A percentile compares a stretch with the other conserved stretches of the same genome.
These are phyloP conservation scores for Coemansia sp. DNA, from an alignment of 192 early-diverging fungal species.

Conservation along the genomic window DNA sequence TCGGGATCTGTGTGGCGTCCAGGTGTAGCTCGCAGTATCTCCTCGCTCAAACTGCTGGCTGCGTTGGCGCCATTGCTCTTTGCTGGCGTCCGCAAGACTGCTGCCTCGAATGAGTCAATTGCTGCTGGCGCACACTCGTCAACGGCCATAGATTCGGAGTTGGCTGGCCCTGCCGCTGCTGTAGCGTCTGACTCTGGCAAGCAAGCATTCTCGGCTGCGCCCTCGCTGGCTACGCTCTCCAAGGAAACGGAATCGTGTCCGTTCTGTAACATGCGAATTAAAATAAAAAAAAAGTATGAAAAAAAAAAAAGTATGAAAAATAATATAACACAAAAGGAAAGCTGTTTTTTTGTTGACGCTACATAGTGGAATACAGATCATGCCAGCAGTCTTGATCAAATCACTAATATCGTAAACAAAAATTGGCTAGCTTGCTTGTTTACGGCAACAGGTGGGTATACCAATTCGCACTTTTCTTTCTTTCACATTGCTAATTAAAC, in stretches of 20 bases:
- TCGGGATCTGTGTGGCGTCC: conserved; percentile 28
- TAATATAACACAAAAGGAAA: neutral
- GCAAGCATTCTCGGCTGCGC: neutral
- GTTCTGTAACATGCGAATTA: neutral
- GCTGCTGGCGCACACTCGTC: neutral
- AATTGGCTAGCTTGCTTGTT: too few species aligned
- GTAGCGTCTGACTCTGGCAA: neutral
- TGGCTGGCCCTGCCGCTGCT: conserved; percentile 2
- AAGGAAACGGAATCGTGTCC: neutral
- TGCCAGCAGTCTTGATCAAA: neutral
- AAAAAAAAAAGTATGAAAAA: too few species aligned
- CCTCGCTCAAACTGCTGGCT: conserved; percentile 15
- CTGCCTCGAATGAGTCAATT: conserved; percentile 1
- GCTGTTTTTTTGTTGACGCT: too few species aligned
- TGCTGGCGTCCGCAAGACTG: conserved; percentile 14
- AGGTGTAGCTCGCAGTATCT: conserved; percentile 43
- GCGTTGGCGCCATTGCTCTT: conserved; percentile 5
- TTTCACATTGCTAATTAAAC: too few species aligned
- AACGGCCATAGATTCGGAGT: neutral
- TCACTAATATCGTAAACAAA: conserved; percentile 1
- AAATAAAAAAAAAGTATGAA: neutral
- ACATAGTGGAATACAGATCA: too few species aligned
- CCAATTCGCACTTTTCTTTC: too few species aligned
- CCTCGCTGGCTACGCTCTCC: neutral
- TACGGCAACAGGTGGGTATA: too few species aligned